Percentiles rank a stretch among this genome's conserved stretches.
phyloP scores from a whole-genome alignment of 805 yeast genomes.

The Schizosaccharomyces osmophilus region DNA sequence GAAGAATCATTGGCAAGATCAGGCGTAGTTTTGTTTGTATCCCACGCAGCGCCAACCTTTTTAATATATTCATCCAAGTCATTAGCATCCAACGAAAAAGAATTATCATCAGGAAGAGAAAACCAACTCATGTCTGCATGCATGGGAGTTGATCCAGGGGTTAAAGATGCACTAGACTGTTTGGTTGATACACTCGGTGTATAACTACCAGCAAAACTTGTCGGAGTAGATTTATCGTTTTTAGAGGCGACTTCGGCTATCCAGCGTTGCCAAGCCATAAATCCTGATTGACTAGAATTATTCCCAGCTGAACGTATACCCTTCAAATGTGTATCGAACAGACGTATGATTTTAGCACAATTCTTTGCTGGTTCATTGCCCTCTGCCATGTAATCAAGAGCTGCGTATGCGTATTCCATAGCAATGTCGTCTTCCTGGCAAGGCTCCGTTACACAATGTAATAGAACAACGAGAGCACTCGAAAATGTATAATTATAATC shows the following conservation, averaged over 20 bases:
- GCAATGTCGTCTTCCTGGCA: neutral
- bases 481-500: neutral
- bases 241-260: neutral
- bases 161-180: too few relatives aligned
- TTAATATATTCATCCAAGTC: neutral
- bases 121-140: neutral
- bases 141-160: too few relatives aligned
- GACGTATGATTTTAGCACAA: neutral
- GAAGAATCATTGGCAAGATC: neutral
- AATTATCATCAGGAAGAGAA: neutral
- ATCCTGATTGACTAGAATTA: neutral
- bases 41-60: neutral
- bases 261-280: constrained; percentile 1
- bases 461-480: neutral
- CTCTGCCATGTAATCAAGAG: neutral
- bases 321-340: neutral
- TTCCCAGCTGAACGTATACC: neutral
- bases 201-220: too few relatives aligned
- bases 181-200: too few relatives aligned
- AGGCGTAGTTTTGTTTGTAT: neutral
- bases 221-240: neutral
- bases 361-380: neutral
- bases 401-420: neutral
- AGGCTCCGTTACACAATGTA: neutral
- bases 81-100: neutral